Conservation (phyloP, 2,329 filamentous ascomycete species). For the Fusarium brachygibbosum region DNA sequence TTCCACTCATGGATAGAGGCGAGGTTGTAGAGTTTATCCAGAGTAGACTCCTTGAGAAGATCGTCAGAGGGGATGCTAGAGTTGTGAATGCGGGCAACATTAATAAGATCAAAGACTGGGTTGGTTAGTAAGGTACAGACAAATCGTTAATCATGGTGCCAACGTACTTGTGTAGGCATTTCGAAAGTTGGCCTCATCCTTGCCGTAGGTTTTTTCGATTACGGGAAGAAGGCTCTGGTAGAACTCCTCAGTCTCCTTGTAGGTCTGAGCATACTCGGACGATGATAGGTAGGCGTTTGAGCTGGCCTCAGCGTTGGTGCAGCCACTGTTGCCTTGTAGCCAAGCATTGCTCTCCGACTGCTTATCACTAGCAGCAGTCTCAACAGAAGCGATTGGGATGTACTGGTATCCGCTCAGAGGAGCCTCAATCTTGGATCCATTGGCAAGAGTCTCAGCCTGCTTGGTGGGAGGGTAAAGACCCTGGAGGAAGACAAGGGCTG, state of each 20-base stretch:
- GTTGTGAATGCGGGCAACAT: conserved; percentile 73
- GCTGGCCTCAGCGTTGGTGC: conserved; percentile 66
- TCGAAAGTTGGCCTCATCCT: conserved; percentile 65
- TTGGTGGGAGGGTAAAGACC: conserved; percentile 86
- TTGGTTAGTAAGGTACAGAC: conserved; percentile 8
- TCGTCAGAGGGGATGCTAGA: conserved; percentile 68
- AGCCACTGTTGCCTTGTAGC: conserved; percentile 71
- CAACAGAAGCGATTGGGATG: conserved; percentile 77
- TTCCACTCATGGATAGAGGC: conserved; percentile 86
- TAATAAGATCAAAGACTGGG: conserved; percentile 70
- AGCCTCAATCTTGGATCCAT: conserved; percentile 74
- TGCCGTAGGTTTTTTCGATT: conserved; percentile 65
- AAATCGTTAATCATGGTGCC: conserved; percentile 63
- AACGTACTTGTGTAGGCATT: conserved; percentile 72
- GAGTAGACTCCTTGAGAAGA: conserved; percentile 70
- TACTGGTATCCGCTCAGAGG: conserved; percentile 88
- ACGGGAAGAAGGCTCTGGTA: conserved; percentile 68
- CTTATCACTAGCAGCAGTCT: conserved; percentile 65
- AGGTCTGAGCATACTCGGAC: conserved; percentile 59
- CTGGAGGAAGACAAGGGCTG: conserved; percentile 84
- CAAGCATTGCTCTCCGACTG: conserved; percentile 69
- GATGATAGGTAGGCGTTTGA: conserved; percentile 68
- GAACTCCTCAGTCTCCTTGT: conserved; percentile 70
- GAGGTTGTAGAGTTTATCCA: conserved; percentile 76
- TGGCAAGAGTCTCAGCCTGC: conserved; percentile 72